Evolutionary conservation across 129 eudicot species (phyloP), one percentile per base, ranked within the genome.

Genomic region (Saposhnikovia divaricata): DNA sequence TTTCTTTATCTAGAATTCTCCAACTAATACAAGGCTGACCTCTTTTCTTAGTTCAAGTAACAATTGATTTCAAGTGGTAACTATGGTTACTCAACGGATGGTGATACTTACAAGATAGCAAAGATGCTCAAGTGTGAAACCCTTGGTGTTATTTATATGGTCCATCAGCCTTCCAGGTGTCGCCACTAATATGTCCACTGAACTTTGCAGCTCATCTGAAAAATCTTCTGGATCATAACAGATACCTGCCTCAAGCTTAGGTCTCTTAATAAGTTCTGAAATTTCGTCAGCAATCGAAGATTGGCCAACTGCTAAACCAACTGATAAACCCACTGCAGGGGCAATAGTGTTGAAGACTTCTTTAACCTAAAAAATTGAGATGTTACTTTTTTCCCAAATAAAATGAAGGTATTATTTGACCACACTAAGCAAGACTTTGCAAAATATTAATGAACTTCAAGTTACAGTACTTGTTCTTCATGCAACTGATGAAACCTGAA

Each of bases 151-250:
- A 83, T 84, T 87, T 57, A 93, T 90, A 80, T 93, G 98, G 85
- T 93, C 97, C 96, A 93, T 93, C 74, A 93, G 91, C 84, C 97
- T 85, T 88, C 98, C 98, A 51, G 98, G 96, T 40, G 98, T 93
- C 7, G 97, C 98, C 59, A 93, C 97, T 80, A 93, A 80, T 85
- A 93, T 93, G 86, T 93, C 98, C 75, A 93, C 96, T 45, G 90
- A 81, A 85, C 90, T 90, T 82, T 84, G 84, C 16, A 85, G 78
- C 78, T 82, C 89, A 18, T 23, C 76, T 15, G 82, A 61, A 66
- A 74, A 82, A 84, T 84, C 88, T 51, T 87, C 93, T 70, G 93
- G 88, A 42, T 89, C 97, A 82, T 80, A 91, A 82, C 91, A 91
- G 14, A 88, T 80, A 47, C 96, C 92, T 72, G 93, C 82, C 76